Evolutionary conservation across 2,329 filamentous ascomycete genomes (phyloP).

Genomic region (Hymenoscyphus linearis): DNA sequence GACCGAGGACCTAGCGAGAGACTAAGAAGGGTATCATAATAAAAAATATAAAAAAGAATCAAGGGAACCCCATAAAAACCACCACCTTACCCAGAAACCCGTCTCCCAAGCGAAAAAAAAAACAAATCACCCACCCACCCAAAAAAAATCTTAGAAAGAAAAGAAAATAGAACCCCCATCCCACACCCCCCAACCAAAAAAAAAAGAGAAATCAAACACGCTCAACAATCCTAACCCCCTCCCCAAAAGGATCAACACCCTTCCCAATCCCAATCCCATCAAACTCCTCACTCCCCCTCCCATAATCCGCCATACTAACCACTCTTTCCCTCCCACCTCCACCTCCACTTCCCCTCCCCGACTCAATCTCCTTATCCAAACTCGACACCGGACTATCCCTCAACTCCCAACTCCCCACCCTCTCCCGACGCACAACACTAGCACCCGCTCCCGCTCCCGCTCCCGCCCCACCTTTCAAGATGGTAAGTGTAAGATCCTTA

Average conservation of each 20-base stretch:
- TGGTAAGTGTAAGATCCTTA: constrained; percentile 26
- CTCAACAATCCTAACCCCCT: constrained; percentile 27
- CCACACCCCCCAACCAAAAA: not conserved
- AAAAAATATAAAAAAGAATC: constrained; percentile 2
- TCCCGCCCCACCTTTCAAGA: constrained; percentile 23
- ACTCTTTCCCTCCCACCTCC: constrained; percentile 9
- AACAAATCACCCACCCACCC: no score
- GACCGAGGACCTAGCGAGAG: constrained; percentile 22
- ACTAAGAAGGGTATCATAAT: constrained; percentile 25
- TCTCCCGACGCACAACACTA: constrained; percentile 25
- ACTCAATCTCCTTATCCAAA: constrained; percentile 21
- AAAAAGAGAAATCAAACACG: constrained; percentile 18
- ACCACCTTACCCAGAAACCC: no score
- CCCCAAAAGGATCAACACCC: constrained; percentile 29
- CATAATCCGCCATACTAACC: constrained; percentile 21
- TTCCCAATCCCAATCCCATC: constrained; percentile 20
- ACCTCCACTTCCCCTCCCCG: not conserved
- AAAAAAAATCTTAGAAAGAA: not conserved
- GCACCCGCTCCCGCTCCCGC: constrained; percentile 25
- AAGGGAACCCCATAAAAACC: not conserved
- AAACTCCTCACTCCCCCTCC: constrained; percentile 23
- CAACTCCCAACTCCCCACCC: constrained; percentile 33
- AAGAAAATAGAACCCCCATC: no score
- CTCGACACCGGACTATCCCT: constrained; percentile 17
- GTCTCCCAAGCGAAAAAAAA: no score